Evolutionary conservation across 352 stramenopile genomes (phyloP), one percentile per base, ranked within the genome.

Genomic region (Stephanocyclus meneghinianus): DNA sequence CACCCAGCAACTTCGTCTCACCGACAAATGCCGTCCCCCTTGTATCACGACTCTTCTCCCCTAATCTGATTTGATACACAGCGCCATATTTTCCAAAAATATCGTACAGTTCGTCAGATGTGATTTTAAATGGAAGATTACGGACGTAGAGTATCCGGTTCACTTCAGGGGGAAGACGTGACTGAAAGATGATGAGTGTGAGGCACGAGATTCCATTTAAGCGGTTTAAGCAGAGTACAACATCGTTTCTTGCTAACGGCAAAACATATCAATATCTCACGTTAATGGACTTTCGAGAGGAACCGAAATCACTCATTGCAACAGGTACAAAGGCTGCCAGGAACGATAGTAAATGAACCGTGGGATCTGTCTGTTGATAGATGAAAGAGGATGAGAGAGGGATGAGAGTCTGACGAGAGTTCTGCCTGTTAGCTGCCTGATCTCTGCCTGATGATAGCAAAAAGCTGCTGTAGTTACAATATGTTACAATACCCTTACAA

Each of bases 11-110:
- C 42, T 66, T 21, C 42, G 98, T 65, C 74, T 56, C 48, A 81
- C 74, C 95, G 21, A 99, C 97, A 87, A 99, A 99, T 0, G 97
- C 97, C 45, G 97, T 99, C 50, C 97, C 97, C 40, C 94, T 88
- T 29, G 97, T 99, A 81, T 99, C 96, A 60, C 87, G 81, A 50
- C 80, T 84, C 94, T 96, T 76, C 95, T 98, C 94, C 61, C 97
- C 94, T 74, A 95, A 71, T 67, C 90, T 86, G 57, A 95, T 94
- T 90, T 99, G 97, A 72, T 97, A 95, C 57, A 99, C 98, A n/a
- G 97, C 96, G 57, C 97, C 97, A 91, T 99, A 99, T 86, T 99
- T 99, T 71, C 76, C 97, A 88, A 99, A 99, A 45, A 99, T 99
- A 82, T 99, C 96, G 91, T 99, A 99, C 71, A 99, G 94, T 75